These are phyloP conservation scores for Ricinus communis DNA, from an alignment of 345 rosid genomes.

Conservation along the genomic window DNA sequence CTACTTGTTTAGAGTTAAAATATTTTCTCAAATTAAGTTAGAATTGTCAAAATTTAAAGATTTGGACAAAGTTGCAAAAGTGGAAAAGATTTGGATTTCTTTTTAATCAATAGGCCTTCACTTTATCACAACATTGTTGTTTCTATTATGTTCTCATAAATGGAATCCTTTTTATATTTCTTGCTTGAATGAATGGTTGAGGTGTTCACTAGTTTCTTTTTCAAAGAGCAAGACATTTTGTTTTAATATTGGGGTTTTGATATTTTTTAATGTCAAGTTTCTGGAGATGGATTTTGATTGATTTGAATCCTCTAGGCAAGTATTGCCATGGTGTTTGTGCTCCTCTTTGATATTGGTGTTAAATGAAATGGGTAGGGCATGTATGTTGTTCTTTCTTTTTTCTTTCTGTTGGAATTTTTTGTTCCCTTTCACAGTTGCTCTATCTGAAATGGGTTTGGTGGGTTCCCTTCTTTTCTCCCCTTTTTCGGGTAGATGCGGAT, in stretches of 20 bases:
- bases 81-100: too few species aligned
- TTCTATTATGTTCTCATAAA: neutral
- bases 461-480: conserved; percentile 21
- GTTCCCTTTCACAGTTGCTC: neutral
- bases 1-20: too few species aligned
- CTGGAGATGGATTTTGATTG: conserved; percentile 10
- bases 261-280: neutral
- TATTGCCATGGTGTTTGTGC: neutral
- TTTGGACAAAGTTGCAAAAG: too few species aligned
- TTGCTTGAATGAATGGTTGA: neutral
- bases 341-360: conserved; percentile 10
- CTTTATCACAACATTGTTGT: neutral
- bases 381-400: neutral
- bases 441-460: conserved; percentile 31
- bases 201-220: neutral
- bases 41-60: too few species aligned
- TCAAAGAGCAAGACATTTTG: neutral
- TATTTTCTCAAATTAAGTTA: too few species aligned
- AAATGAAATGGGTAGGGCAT: conserved; percentile 4
- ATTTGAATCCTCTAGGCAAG: neutral
- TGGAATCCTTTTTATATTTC: neutral
- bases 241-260: neutral
- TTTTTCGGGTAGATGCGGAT: conserved; percentile 20
- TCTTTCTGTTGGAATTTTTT: conserved; percentile 8
- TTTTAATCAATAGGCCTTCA: too few species aligned